Evolutionary conservation across 2,329 filamentous ascomycete species (phyloP), one percentile per base, ranked within the genome.

Genomic region (Escovopsis weberi): DNA sequence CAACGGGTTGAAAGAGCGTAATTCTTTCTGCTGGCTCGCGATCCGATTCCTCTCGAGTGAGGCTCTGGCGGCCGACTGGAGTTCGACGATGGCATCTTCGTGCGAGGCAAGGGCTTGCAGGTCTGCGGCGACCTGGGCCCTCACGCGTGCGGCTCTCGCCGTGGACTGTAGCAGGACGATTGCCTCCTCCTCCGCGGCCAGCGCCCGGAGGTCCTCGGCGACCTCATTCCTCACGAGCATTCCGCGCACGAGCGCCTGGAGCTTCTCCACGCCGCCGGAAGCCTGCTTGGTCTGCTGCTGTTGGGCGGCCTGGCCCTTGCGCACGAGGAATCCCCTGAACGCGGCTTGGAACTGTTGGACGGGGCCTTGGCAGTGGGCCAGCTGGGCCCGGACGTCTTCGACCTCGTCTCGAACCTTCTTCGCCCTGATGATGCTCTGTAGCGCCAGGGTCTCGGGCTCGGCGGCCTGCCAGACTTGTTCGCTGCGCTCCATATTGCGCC

Each of bases 351-450:
- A 72, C 49, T 76, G 69, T 37, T 73, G 69, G 43, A 87, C 72
- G 40, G 80, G 75, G 42, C 75, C 75, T 49, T 70, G 73, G 41
- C 73, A 80, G 46, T 70, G 67, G 49, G 70, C 68, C 54, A 87
- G 72, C 53, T 81, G 72, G 55, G 69, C 70, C 58, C 59, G 68
- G 50, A 68, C 63, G 49, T 72, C 64, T 54, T 65, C 66, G 61
- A 80, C 66, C 64, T 78, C 66, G 49, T 71, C 61, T 47, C 78
- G 74, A 48, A 69, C 71, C 55, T 79, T 83, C 45, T 72, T 73
- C 19, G 80, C 84, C 53, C 84, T 72, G 56, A 86, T 74, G 38
- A 94, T 68, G 58, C 80, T 94, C 61, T 98, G 91, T 11, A 98
- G 67, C 53, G 79, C 77, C 46, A 91, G 63, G 38, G 96, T 72